Conservation (phyloP, 2,329 filamentous ascomycete genomes). For the Diaporthe australafricana region DNA sequence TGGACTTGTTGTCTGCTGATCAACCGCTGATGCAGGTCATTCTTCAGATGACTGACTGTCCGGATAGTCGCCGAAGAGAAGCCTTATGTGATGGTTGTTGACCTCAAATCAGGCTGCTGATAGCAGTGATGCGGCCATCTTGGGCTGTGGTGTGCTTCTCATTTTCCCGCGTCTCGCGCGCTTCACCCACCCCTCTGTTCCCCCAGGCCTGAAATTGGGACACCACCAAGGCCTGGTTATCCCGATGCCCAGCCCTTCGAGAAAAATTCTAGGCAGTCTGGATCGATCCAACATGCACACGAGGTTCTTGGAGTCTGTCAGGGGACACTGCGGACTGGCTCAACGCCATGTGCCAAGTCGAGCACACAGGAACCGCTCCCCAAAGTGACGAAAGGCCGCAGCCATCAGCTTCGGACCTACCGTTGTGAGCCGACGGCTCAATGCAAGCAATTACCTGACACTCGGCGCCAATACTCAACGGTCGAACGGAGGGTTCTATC, state of each 20-base stretch:
- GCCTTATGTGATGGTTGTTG: neutral
- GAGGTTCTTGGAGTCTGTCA: conserved; percentile 17
- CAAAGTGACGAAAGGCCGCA: conserved; percentile 31
- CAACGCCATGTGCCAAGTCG: conserved; percentile 24
- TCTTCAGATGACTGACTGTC: conserved; percentile 3
- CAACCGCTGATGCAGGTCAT: conserved; percentile 7
- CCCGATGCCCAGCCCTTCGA: conserved; percentile 27
- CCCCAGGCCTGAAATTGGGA: neutral
- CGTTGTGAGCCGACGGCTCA: conserved; percentile 28
- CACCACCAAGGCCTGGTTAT: neutral
- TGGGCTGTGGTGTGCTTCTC: neutral
- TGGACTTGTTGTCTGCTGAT: neutral
- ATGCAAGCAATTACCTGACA: conserved; percentile 13
- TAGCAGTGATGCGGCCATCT: neutral
- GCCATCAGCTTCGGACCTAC: conserved; percentile 16
- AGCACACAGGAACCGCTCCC: conserved; percentile 6
- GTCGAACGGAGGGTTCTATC: conserved; percentile 1
- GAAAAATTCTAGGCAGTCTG: conserved; percentile 23
- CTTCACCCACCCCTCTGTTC: neutral
- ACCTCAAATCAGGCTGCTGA: neutral
- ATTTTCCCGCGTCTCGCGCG: conserved; percentile 26
- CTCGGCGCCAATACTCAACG: conserved; percentile 24
- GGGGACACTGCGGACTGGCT: conserved; percentile 22
- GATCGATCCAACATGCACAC: conserved; percentile 23
- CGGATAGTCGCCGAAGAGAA: neutral